These are phyloP conservation scores for Ulota crispa DNA, from an alignment of 225 moss, liverwort and hornwort species.

Conservation along the genomic window DNA sequence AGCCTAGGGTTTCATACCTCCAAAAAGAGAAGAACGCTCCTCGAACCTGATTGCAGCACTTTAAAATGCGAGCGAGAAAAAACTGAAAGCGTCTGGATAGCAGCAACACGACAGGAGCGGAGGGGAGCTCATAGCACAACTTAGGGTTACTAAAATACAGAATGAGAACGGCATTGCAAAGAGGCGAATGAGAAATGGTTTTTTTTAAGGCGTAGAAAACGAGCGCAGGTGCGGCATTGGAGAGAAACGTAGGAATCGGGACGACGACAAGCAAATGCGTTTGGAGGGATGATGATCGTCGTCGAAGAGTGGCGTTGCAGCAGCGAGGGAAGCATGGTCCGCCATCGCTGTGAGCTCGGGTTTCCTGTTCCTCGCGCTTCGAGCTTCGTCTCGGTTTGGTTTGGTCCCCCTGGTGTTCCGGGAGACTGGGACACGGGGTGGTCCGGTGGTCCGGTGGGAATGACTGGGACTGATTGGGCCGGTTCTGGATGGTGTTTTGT, in stretches of 20 bases:
- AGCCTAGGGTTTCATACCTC: constrained; percentile 35
- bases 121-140: constrained; percentile 10
- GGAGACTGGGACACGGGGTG: no score
- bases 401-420: neutral
- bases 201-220: neutral
- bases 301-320: neutral
- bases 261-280: neutral
- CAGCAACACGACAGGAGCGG: neutral
- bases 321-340: neutral
- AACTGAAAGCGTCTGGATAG: neutral
- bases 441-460: no score
- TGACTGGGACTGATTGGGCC: no score
- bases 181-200: neutral
- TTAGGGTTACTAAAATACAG: constrained; percentile 8
- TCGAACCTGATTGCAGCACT: constrained; percentile 5
- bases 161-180: neutral
- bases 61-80: neutral
- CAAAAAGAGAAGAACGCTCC: constrained; percentile 15
- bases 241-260: neutral
- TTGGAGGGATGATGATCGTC: neutral
- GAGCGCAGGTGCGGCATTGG: neutral
- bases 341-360: constrained; percentile 30
- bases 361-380: neutral
- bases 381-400: neutral
- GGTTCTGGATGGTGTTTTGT: no score